Base-by-base conservation (phyloP, 257 asterid species). In the Salvia rosmarinus region DNA sequence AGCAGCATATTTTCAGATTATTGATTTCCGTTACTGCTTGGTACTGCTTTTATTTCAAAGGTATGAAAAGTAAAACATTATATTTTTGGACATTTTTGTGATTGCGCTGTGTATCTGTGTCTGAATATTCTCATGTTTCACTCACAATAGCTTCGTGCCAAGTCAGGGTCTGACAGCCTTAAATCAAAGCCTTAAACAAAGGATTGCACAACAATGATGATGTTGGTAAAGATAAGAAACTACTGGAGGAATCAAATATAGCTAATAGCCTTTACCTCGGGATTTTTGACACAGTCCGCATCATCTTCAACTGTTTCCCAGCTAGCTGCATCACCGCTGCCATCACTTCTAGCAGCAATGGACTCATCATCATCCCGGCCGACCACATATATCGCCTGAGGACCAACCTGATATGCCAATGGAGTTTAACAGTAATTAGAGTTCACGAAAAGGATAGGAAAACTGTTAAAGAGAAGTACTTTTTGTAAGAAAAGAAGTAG, bases 221-320 rank as follows among this genome's bases (percentile, higher is more conserved):
- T 67, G 67, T 23, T 54, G 59, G 61, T 10, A 32, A 71, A 57
- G 46, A 69, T 56, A 25, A 21, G 55, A 44, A 40, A 39, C 47
- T n/a, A n/a, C n/a, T 62, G 49, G 42, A 52, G 34, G 39, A 37
- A 57, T 49, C n/a, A 66, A 72, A 9, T 57, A 55, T 30, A 79
- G 34, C 34, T 13, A 70, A 69, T 74, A 84, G 52, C 79, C 60
- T 61, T 70, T 79, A 95, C 98, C 98, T 85, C 88, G 5, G 74
- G 75, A 85, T 80, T 76, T 51, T 81, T 86, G 64, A 77, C 82
- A 81, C 71, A 67, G 66, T 88, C 90, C 71, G 71, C 49, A 65
- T 88, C 88, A 80, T 92, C 98, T 49, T 91, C 98, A 80, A 95
- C 89, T 67, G 99, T 95, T 87, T 95, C 99, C 99, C 99, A 95